These are phyloP conservation scores for Aegilops sharonensis DNA, from an alignment of 176 grass and related monocot genomes.

Conservation along the genomic window DNA sequence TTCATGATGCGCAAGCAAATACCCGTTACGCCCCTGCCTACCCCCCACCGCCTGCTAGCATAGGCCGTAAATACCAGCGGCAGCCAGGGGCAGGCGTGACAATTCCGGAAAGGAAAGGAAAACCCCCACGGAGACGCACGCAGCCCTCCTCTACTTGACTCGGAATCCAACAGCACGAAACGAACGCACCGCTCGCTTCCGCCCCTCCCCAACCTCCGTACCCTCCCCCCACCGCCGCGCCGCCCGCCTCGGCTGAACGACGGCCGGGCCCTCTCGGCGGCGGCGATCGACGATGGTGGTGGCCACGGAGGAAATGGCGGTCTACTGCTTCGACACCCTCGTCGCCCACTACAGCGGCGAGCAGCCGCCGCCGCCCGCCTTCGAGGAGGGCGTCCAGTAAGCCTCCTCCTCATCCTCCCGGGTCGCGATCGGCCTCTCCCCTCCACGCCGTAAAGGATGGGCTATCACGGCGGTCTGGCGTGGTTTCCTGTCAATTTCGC, in stretches of 20 bases:
- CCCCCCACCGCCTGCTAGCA: background rate
- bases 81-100: background rate
- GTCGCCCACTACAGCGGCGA: slow-evolving; percentile 83
- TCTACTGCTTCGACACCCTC: slow-evolving; percentile 97
- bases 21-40: background rate
- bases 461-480: background rate
- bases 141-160: background rate
- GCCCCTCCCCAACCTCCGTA: slow-evolving; percentile 13
- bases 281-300: slow-evolving; percentile 57
- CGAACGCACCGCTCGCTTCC: slow-evolving; percentile 36
- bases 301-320: slow-evolving; percentile 89
- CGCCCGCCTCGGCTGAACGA: slow-evolving; percentile 7
- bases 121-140: background rate
- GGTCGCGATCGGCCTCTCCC: background rate
- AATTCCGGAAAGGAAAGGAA: background rate
- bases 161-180: slow-evolving; percentile 7
- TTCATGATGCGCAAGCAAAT: background rate
- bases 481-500: slow-evolving; percentile 11
- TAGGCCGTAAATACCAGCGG: background rate
- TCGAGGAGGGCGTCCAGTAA: slow-evolving; percentile 96
- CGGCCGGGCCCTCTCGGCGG: background rate
- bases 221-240: background rate
- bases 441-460: background rate
- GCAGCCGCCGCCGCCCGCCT: slow-evolving; percentile 61
- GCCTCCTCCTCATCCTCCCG: background rate